These are phyloP conservation scores for Neotropicomus parvogracilis DNA, from an alignment of 1,284 basidiomycete genomes.

Conservation along the genomic window DNA sequence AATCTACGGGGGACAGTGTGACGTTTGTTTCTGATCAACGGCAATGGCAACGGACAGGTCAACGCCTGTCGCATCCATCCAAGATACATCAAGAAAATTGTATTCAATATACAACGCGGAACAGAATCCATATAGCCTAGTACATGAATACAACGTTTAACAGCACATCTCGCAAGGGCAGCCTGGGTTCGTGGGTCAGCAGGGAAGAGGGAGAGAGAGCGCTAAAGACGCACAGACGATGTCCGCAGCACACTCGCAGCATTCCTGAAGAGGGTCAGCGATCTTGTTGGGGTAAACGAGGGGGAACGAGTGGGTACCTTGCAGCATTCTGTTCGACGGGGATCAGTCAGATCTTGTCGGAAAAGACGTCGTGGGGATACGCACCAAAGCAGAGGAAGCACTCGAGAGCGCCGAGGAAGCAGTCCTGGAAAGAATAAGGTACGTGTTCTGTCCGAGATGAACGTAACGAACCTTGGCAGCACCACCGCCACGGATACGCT, in stretches of 20 bases:
- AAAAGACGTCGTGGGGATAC: slow-evolving; percentile 16
- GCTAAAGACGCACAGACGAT: slow-evolving; percentile 29
- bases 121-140: neutral
- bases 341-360: neutral
- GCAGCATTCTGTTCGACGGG: slow-evolving; percentile 27
- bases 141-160: slow-evolving; percentile 14
- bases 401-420: slow-evolving; percentile 44
- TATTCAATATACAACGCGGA: slow-evolving; percentile 15
- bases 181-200: slow-evolving; percentile 19
- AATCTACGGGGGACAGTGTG: too few species aligned
- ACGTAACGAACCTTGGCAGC: slow-evolving; percentile 38
- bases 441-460: neutral
- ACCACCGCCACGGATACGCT: slow-evolving; percentile 49
- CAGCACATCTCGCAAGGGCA: slow-evolving; percentile 36
- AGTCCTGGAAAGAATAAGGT: slow-evolving; percentile 38
- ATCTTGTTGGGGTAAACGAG: too few species aligned
- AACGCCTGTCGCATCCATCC: too few species aligned
- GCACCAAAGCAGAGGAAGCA: slow-evolving; percentile 55
- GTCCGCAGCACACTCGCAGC: slow-evolving; percentile 31
- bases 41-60: too few species aligned
- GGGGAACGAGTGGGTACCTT: slow-evolving; percentile 22
- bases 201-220: neutral
- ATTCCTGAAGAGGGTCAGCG: slow-evolving; percentile 21
- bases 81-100: too few species aligned
- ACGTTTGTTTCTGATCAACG: too few species aligned